phyloP scores from a whole-genome alignment of 2,329 filamentous ascomycete species.

The Pseudogymnoascus sp. region DNA sequence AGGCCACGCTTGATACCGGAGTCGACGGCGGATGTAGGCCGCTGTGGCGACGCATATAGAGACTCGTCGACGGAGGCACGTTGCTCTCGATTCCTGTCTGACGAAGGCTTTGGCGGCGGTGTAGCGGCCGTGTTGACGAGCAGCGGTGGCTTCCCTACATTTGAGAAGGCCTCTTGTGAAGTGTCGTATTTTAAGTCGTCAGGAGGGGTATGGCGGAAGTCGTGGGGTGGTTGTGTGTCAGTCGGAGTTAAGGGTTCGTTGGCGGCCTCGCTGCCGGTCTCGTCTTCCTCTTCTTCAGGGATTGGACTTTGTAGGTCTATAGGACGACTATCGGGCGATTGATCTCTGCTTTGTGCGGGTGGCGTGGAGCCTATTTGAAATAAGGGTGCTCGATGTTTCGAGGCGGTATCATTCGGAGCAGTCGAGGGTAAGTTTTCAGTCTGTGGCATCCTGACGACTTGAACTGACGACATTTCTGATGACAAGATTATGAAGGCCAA shows the following conservation, averaged over 20 bases:
- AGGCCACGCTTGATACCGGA: conserved; percentile 5
- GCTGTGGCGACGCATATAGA: background rate
- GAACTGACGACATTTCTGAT: background rate
- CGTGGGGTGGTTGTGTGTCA: conserved; percentile 49
- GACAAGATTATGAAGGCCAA: background rate
- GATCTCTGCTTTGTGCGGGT: background rate
- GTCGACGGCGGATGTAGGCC: background rate
- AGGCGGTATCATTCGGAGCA: background rate
- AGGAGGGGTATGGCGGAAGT: conserved; percentile 38
- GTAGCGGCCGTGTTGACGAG: conserved; percentile 22
- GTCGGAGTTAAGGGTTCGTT: conserved; percentile 57
- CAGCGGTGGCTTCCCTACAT: conserved; percentile 17
- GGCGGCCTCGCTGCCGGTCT: conserved; percentile 52
- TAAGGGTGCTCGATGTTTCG: background rate
- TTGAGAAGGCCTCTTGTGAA: conserved; percentile 10
- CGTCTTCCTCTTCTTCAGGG: conserved; percentile 46
- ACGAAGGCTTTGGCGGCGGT: conserved; percentile 17
- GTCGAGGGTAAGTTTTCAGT: background rate
- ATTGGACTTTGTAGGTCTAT: conserved; percentile 47
- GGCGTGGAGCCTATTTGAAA: background rate
- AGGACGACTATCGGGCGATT: conserved; percentile 27
- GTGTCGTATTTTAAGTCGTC: conserved; percentile 19
- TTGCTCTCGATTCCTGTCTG: background rate
- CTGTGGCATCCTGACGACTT: background rate
- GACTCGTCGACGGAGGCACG: background rate